Evolutionary conservation across 306 rosid genomes (phyloP).

Genomic region (Rubus parviflorus): DNA sequence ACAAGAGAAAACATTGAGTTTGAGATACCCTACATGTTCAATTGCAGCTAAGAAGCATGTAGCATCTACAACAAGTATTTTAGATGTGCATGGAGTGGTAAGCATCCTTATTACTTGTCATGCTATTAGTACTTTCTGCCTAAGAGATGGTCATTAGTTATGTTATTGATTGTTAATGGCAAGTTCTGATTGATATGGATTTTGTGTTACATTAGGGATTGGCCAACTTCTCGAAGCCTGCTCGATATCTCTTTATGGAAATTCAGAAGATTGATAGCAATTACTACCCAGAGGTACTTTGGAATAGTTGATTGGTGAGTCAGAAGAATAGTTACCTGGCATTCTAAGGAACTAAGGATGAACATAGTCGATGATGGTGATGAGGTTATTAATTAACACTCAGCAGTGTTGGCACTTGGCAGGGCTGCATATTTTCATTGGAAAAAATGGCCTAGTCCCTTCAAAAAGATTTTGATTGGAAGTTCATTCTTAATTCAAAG

Average conservation of each 20-base stretch:
- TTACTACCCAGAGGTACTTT: conserved; percentile 89
- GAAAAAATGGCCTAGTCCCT: not conserved
- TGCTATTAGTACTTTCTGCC: not conserved
- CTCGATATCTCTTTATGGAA: conserved; percentile 72
- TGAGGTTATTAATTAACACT: not conserved
- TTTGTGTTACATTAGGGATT: conserved; percentile 59
- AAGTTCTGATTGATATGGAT: not conserved
- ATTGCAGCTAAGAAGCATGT: conserved; percentile 72
- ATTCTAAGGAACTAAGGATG: not conserved
- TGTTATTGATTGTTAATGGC: not conserved
- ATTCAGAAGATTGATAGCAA: conserved; percentile 84
- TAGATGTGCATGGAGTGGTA: conserved; percentile 87
- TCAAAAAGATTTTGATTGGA: not conserved
- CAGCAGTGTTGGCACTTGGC: too few relatives aligned
- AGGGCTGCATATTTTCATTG: not conserved
- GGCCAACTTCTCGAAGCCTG: conserved; percentile 91
- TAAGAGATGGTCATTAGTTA: not conserved
- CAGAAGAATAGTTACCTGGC: not conserved
- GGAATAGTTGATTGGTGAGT: conserved; percentile 22
- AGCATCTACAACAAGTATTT: conserved; percentile 87
- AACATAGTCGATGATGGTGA: not conserved
- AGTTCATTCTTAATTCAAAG: not conserved
- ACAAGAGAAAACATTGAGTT: conserved; percentile 73
- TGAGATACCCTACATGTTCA: conserved; percentile 84
- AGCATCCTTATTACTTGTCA: conserved; percentile 20